These are phyloP conservation scores for Cyberlindnera japonica DNA, from an alignment of 805 yeast genomes.

Conservation along the genomic window DNA sequence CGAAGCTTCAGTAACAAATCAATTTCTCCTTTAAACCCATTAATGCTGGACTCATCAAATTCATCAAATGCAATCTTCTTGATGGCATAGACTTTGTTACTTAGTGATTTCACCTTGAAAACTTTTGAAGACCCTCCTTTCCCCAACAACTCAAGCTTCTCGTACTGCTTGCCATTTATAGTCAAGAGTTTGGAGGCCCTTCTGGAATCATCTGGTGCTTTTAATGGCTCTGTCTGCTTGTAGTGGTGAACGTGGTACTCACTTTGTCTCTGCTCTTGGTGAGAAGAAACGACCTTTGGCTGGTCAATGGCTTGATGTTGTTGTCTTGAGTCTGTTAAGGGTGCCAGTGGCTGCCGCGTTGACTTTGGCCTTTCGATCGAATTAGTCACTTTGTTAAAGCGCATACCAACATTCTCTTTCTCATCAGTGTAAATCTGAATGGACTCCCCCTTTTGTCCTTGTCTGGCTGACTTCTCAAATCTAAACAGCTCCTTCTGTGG, in stretches of 20 bases:
- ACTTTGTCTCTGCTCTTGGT: conserved; percentile 1
- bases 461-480: conserved; percentile 3
- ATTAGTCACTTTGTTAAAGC: neutral
- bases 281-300: conserved; percentile 3
- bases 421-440: conserved; percentile 9
- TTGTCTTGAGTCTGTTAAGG: conserved; percentile 13
- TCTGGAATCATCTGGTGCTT: conserved; percentile 22
- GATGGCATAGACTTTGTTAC: conserved; percentile 66
- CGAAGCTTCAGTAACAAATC: conserved; percentile 61
- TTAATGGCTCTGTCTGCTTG: conserved; percentile 22
- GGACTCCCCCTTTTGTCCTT: neutral
- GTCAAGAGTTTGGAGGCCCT: conserved; percentile 26
- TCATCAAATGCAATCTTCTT: conserved; percentile 80
- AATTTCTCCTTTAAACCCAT: conserved; percentile 88
- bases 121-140: conserved; percentile 93
- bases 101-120: conserved; percentile 63
- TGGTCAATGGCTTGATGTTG: conserved; percentile 11
- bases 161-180: conserved; percentile 64
- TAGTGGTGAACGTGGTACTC: conserved; percentile 19
- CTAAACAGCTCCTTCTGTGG: conserved; percentile 17
- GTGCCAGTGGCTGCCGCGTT: conserved; percentile 21
- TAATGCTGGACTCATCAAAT: conserved; percentile 68
- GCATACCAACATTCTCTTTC: conserved; percentile 12
- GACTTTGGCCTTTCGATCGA: conserved; percentile 11
- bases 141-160: conserved; percentile 74